Evolutionary conservation across 2,329 filamentous ascomycete species (phyloP).

Genomic region (Colletotrichum sp.): DNA sequence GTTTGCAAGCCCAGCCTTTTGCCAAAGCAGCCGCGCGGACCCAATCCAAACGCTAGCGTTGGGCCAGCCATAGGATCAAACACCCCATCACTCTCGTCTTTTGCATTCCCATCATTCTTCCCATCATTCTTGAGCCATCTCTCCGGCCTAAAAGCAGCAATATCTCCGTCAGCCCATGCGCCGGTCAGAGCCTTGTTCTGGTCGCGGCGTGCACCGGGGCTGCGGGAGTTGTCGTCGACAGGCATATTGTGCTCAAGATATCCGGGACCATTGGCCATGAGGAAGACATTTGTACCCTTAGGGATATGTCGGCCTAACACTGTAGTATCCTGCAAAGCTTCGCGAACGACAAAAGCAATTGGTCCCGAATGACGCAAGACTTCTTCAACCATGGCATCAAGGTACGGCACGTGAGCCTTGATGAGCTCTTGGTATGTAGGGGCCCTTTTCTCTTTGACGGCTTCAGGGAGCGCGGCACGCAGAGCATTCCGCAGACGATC

Average conservation of each 20-base stretch:
- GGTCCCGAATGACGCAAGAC: conserved; percentile 28
- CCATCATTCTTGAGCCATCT: conserved; percentile 21
- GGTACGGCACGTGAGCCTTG: conserved; percentile 28
- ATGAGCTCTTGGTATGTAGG: conserved; percentile 29
- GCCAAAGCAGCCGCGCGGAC: conserved; percentile 42
- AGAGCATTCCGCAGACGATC: conserved; percentile 25
- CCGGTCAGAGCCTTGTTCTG: not conserved
- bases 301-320: conserved; percentile 37
- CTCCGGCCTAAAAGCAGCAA: conserved; percentile 23
- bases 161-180: conserved; percentile 5
- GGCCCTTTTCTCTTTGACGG: conserved; percentile 22
- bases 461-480: conserved; percentile 13
- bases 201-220: not conserved
- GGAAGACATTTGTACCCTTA: conserved; percentile 36
- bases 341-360: conserved; percentile 25
- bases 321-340: conserved; percentile 31
- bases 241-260: conserved; percentile 28
- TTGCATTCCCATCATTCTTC: not conserved
- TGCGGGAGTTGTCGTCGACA: conserved; percentile 30
- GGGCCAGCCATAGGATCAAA: conserved; percentile 39
- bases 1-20: conserved; percentile 38
- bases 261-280: conserved; percentile 30
- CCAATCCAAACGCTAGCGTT: conserved; percentile 37
- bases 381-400: conserved; percentile 37
- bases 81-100: conserved; percentile 3